Evolutionary conservation across 1,284 basidiomycete genomes (phyloP).

Genomic region (Baeospora myosura): DNA sequence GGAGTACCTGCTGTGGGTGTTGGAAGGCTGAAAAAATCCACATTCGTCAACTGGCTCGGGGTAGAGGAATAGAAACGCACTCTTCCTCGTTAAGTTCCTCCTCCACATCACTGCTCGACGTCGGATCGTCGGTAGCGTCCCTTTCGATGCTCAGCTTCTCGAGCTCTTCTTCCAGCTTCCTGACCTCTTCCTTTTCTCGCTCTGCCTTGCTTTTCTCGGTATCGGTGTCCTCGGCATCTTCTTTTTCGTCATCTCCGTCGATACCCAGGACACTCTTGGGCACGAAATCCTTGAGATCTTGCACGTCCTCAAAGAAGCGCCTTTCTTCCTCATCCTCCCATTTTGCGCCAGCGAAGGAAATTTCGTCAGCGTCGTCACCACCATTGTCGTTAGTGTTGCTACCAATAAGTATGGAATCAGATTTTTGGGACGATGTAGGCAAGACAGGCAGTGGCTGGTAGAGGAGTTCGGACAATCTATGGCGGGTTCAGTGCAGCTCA

Average conservation of each 20-base stretch:
- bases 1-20: constrained; percentile 67
- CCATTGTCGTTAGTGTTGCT: constrained; percentile 18
- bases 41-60: neutral
- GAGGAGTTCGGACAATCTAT: constrained; percentile 82
- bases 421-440: constrained; percentile 72
- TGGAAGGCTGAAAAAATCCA: constrained; percentile 28
- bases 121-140: constrained; percentile 19
- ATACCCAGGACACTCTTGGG: constrained; percentile 84
- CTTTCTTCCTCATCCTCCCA: constrained; percentile 99
- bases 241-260: constrained; percentile 48
- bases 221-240: constrained; percentile 36
- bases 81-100: constrained; percentile 37
- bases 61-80: constrained; percentile 28
- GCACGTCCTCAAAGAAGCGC: constrained; percentile 89
- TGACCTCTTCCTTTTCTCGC: constrained; percentile 43
- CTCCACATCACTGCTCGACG: constrained; percentile 23
- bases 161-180: constrained; percentile 67
- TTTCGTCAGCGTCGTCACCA: constrained; percentile 50
- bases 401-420: constrained; percentile 74
- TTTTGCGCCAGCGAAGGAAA: constrained; percentile 64
- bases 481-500: neutral
- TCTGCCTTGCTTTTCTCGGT: constrained; percentile 28
- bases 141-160: constrained; percentile 36
- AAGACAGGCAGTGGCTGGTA: constrained; percentile 76
- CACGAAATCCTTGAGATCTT: constrained; percentile 88